Conservation (phyloP, 1,284 basidiomycete genomes). For the Puccinia hordei region DNA sequence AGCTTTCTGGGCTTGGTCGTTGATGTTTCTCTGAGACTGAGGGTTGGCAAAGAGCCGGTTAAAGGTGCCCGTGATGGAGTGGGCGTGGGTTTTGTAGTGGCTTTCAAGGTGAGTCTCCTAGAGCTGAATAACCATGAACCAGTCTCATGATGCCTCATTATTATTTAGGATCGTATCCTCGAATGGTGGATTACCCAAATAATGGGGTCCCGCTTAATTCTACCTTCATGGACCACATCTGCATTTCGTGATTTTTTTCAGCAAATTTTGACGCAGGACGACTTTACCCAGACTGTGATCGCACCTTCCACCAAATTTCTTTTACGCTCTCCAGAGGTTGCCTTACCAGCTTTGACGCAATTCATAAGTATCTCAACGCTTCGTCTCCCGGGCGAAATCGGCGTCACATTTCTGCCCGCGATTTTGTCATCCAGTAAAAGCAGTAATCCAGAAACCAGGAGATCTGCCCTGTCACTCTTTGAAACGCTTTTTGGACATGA, state of each 20-base stretch:
- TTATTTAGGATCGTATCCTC: conserved; percentile 34
- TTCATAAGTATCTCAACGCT: conserved; percentile 63
- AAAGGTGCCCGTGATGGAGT: conserved; percentile 53
- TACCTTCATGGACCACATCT: conserved; percentile 53
- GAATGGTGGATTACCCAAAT: conserved; percentile 53
- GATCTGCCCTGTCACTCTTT: conserved; percentile 68
- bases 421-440: conserved; percentile 76
- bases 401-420: conserved; percentile 69
- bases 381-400: conserved; percentile 65
- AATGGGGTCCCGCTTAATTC: conserved; percentile 52
- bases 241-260: conserved; percentile 66
- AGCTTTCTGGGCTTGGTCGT: conserved; percentile 55
- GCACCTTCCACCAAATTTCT: conserved; percentile 74
- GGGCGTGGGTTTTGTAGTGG: conserved; percentile 51
- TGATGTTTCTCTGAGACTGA: conserved; percentile 56
- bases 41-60: conserved; percentile 51
- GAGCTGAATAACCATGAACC: neutral
- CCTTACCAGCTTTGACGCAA: conserved; percentile 61
- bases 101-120: conserved; percentile 48
- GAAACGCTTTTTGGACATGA: conserved; percentile 63
- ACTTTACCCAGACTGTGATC: conserved; percentile 65
- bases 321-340: conserved; percentile 72
- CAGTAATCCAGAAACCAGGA: conserved; percentile 68
- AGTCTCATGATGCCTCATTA: conserved; percentile 37
- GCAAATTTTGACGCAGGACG: conserved; percentile 63